Base-by-base conservation (phyloP, 2,329 filamentous ascomycete genomes). In the Beauveria bassiana region DNA sequence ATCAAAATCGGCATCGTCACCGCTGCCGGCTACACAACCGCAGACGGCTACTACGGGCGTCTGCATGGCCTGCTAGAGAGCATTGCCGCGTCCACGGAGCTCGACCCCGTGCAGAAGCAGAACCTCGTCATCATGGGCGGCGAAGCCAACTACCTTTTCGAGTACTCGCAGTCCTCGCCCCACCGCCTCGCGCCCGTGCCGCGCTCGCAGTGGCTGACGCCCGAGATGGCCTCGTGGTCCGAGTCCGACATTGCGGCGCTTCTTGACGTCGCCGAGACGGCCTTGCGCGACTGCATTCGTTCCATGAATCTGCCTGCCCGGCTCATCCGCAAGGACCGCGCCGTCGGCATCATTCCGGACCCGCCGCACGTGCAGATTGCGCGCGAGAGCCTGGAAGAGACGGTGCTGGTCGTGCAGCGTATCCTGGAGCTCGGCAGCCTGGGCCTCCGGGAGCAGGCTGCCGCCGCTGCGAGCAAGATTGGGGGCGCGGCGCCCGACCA, bases 1-100 rank as follows among this genome's bases (percentile, higher is more conserved):
- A 90, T 93, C 65, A 89, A 89, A 67, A 88, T 99, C 67, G 95
- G 93, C 56, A 98, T 99, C 70, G 95, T 99, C 57, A 99, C 95
- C 0, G 95, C 95, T 1, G 95, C 95, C 1, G 95, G 95, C 20
- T 99, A 99, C 77, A 93, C 91, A 0, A 89, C 93, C 43, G 90
- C 91, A 5, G 84, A 88, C 60, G 86, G 86, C 66, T 99, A 99
- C 79, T 93, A 96, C 72, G 86, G 84, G 22, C 88, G 95, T 18
- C 84, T 99, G 1, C 86, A 92, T 71, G 95, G 95, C 1, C 83
- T 99, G 0, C 83, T 99, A 1, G 87, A 96, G 67, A 89, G 90
- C 28, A 84, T 98, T 22, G 82, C 84, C 57, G 70, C 73, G 6
- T 85, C 85, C 1, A 71, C 80, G 0, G 73, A 76, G 14, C 79